Base-by-base conservation (phyloP, 1,139 yeast genomes). In the Zygosaccharomyces pseudobailii region DNA sequence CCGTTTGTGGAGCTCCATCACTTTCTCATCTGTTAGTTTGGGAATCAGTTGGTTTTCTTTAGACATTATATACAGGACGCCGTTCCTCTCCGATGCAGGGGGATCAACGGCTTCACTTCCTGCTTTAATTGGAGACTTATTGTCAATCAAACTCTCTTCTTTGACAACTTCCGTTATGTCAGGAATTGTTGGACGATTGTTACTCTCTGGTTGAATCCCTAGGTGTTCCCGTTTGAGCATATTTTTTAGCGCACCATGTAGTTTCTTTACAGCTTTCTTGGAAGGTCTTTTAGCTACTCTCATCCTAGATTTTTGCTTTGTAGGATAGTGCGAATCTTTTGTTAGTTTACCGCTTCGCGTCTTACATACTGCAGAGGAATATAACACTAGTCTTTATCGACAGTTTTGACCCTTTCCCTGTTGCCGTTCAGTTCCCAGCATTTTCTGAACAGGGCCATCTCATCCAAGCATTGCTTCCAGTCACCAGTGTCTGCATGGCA, bases 401-500 rank as follows among this genome's bases (percentile, higher is more conserved):
- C 59, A 3, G 68, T 65, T 6, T 50, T 46, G 1, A 62, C 64
- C 39, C 69, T 57, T 34, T 62, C 59, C 24, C 57, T 53, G 40
- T 63, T 63, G 8, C 67, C 66, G 45, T 63, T 43, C 23, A 43
- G 21, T 33, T 55, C 55, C 65, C 68, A 57, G 54, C 71, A 57
- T 34, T 56, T 43, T 43, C 55, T 53, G 40, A 65, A 64, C 40
- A 53, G 40, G 5, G 52, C 52, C 64, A 75, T 77, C 55, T 85
- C 90, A 27, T 71, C 67, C 2, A 76, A 56, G 56, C 95, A 85
- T 61, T 80, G 70, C 53, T 94, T 70, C 95, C 94, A 85, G 63
- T 85, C 94, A 3, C 84, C 82, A 0, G 80, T 83, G 54, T 85
- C 92, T 6, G 90, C 89, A 61, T 84, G 90, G 54, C 95, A 85